A percentile compares a stretch with the other conserved stretches of the same genome.
phyloP scores from a whole-genome alignment of 2,329 filamentous ascomycete species.

The Monilinia fructigena region DNA sequence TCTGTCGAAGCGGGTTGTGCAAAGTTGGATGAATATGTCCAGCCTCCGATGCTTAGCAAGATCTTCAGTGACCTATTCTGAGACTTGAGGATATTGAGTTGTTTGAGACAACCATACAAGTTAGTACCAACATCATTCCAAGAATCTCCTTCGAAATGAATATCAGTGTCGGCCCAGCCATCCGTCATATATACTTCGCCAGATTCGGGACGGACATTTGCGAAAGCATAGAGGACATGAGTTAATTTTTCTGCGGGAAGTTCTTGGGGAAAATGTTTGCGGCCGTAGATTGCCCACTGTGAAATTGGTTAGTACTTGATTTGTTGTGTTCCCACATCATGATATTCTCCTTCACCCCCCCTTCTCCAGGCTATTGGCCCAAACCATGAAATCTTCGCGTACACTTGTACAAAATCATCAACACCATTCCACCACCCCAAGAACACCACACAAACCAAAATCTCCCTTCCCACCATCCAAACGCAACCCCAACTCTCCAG shows the following conservation, averaged over 20 bases:
- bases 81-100: conserved; percentile 80
- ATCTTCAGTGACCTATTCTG: conserved; percentile 80
- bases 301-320: conserved; percentile 30
- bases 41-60: conserved; percentile 84
- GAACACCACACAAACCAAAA: neutral
- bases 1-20: conserved; percentile 69
- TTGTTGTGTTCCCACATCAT: neutral
- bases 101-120: conserved; percentile 85
- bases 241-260: conserved; percentile 79
- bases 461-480: neutral
- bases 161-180: conserved; percentile 57
- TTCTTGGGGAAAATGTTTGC: conserved; percentile 82
- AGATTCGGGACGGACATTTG: conserved; percentile 74
- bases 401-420: conserved; percentile 8
- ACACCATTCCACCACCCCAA: neutral
- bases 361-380: too few relatives aligned
- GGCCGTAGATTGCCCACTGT: conserved; percentile 73
- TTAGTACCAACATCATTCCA: conserved; percentile 75
- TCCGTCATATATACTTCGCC: conserved; percentile 74
- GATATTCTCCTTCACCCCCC: neutral
- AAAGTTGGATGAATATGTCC: conserved; percentile 89
- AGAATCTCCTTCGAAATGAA: conserved; percentile 55
- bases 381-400: conserved; percentile 3
- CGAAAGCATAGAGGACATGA: conserved; percentile 88
- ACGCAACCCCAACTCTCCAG: neutral